Percentiles rank a stretch among this genome's conserved stretches.
Evolutionary conservation across 164 flowering plant species (phyloP).

Genomic region (Amborella trichopoda): DNA sequence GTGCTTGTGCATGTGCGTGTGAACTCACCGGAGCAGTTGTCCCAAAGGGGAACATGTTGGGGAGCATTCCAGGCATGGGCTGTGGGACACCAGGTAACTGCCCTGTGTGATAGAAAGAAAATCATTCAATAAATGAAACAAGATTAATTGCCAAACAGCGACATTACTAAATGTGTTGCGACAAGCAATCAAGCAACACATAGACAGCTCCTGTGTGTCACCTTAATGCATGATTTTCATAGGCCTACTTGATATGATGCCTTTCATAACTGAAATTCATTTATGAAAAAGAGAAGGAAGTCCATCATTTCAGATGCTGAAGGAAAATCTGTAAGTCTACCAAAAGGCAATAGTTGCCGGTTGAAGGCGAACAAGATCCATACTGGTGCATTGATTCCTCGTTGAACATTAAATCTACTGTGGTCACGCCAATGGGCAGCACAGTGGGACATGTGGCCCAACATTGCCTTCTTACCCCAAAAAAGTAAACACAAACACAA

Average conservation of each 20-base stretch:
- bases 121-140: background rate
- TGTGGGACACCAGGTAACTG: slow-evolving; percentile 36
- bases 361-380: slow-evolving; percentile 65
- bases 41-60: slow-evolving; percentile 45
- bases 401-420: slow-evolving; percentile 46
- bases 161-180: slow-evolving; percentile 3
- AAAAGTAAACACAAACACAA: slow-evolving; percentile 44
- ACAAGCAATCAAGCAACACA: slow-evolving; percentile 7
- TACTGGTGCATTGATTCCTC: slow-evolving; percentile 46
- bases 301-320: slow-evolving; percentile 34
- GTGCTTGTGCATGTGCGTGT: no score
- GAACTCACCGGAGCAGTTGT: slow-evolving; percentile 28
- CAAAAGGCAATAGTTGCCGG: slow-evolving; percentile 44
- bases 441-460: slow-evolving; percentile 52
- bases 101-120: slow-evolving; percentile 20
- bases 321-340: slow-evolving; percentile 49
- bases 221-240: background rate
- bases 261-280: slow-evolving; percentile 17
- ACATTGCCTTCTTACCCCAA: slow-evolving; percentile 73
- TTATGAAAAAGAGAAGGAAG: slow-evolving; percentile 26
- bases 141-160: slow-evolving; percentile 1
- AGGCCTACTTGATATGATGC: slow-evolving; percentile 18
- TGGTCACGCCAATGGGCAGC: slow-evolving; percentile 40
- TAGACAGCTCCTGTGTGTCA: slow-evolving; percentile 3
- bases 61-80: slow-evolving; percentile 35